Evolutionary conservation across 1,139 yeast genomes (phyloP), one percentile per base, ranked within the genome.

Genomic region (Taiozyma sp.): DNA sequence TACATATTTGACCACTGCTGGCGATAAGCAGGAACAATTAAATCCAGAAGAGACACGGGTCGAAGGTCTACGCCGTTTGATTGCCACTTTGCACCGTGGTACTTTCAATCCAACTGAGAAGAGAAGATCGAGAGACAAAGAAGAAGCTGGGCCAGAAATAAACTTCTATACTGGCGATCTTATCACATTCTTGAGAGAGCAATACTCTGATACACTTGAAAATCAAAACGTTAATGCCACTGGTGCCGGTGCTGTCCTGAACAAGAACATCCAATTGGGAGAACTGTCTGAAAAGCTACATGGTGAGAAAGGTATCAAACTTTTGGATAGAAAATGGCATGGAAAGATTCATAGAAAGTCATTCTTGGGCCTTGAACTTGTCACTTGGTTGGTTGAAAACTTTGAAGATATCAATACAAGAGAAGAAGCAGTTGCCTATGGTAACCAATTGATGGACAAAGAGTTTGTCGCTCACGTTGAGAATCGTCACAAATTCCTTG

Each of bases 281-380:
- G 80, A 76, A 38, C 32, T 51, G 6, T 51, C 40, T 14, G 70
- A 71, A 6, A 91, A 86, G 51, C 66, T 92, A 50, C 96, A 87
- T 62, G 74, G 88, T 48, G 69, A 76, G 23, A 65, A 72, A 48
- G 84, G 91, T 13, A 71, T 85, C 50, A 71, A 75, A 46, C 73
- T 93, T 45, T 83, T 81, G 1, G 96, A 91, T 62, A 75, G 98
- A 59, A 79, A 84, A 30, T 93, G 99, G 99, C 98, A 93, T 66
- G 84, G 92, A 79, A 84, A 84, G 57, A 73, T 79, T 12, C 96
- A 90, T 66, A 75, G 78, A 38, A 80, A 86, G 57, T 88, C 96
- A 68, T 91, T 93, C 64, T 69, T 89, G 34, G 98, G 98, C 0
- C 81, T 83, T 57, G 97, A 90, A 54, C 74, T 91, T 58, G 97